Evolutionary conservation across 306 rosid species (phyloP).

Genomic region (Sicyos baderoa): DNA sequence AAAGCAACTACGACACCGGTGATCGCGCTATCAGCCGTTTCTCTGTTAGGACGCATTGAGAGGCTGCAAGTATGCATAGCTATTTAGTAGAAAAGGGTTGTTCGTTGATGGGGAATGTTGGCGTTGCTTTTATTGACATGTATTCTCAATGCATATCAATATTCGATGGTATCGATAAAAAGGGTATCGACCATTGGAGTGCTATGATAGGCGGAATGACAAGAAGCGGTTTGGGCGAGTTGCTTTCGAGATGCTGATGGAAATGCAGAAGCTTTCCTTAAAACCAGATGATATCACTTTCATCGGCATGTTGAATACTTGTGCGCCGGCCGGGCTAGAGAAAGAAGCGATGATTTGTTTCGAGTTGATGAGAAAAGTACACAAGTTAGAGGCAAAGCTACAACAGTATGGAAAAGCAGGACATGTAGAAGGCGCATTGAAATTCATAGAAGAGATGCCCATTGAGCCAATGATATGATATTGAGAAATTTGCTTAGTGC

Average conservation of each 20-base stretch:
- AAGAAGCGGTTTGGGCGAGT: conserved; percentile 52
- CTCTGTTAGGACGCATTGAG: conserved; percentile 48
- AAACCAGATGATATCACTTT: conserved; percentile 62
- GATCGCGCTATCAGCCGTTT: conserved; percentile 51
- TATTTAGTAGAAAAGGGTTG: conserved; percentile 39
- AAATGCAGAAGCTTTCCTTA: conserved; percentile 46
- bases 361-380: conserved; percentile 58
- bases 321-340: conserved; percentile 61
- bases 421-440: conserved; percentile 48
- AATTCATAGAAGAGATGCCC: conserved; percentile 51
- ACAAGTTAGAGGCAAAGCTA: conserved; percentile 58
- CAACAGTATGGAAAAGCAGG: conserved; percentile 81
- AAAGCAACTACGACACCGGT: conserved; percentile 33
- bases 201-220: conserved; percentile 66
- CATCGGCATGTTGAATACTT: conserved; percentile 59
- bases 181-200: conserved; percentile 68
- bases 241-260: conserved; percentile 46
- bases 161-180: conserved; percentile 40
- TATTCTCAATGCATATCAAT: conserved; percentile 61
- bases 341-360: conserved; percentile 67
- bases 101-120: conserved; percentile 45
- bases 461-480: conserved; percentile 68
- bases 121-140: conserved; percentile 64
- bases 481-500: conserved; percentile 70
- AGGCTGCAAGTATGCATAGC: conserved; percentile 37